phyloP scores from a whole-genome alignment of 2,329 filamentous ascomycete species.

The Lachnellula occidentalis region DNA sequence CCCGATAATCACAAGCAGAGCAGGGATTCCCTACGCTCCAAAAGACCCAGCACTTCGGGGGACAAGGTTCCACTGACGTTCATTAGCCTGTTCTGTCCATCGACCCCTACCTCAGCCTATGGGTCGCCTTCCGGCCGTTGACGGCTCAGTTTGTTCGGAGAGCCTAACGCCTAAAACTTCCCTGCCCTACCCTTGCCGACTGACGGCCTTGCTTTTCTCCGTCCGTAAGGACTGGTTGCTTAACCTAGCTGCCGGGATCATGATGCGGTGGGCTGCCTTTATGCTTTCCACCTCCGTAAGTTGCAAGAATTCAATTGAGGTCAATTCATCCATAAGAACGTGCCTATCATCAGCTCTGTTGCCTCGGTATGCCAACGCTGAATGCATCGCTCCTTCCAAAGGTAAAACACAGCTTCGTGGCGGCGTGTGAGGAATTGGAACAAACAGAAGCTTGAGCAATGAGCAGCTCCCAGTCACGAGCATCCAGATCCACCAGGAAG shows the following conservation, averaged over 20 bases:
- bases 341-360: background rate
- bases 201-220: no score
- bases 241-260: background rate
- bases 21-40: conserved; percentile 1
- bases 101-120: background rate
- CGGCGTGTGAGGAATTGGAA: background rate
- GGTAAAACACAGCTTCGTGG: background rate
- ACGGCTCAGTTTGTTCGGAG: conserved; percentile 11
- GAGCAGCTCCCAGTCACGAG: conserved; percentile 7
- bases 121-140: conserved; percentile 7
- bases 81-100: background rate
- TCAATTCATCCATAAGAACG: background rate
- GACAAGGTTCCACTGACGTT: conserved; percentile 11
- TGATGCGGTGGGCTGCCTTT: background rate
- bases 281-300: no score
- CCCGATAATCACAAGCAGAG: background rate
- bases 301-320: background rate
- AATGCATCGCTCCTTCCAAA: no score
- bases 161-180: conserved; percentile 14
- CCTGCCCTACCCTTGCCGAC: background rate
- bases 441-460: background rate
- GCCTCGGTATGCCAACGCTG: background rate
- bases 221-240: background rate
- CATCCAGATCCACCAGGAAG: background rate
- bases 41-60: conserved; percentile 12